Evolutionary conservation across 2,329 filamentous ascomycete genomes (phyloP).

Genomic region (Monilinia laxa): DNA sequence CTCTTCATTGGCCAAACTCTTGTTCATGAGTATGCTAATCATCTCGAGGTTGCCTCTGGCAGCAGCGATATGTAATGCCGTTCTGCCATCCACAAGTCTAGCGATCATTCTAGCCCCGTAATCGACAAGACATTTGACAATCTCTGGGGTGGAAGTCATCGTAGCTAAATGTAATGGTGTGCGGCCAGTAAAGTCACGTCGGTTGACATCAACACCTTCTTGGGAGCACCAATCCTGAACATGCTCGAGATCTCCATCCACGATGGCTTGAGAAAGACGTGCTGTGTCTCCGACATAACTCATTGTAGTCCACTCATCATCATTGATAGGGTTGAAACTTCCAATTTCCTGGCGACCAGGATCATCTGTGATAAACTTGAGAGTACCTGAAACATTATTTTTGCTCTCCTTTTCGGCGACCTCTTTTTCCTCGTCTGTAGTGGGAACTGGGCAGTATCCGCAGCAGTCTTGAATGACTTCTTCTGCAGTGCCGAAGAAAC

Average conservation of each 20-base stretch:
- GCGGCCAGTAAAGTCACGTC: slow-evolving; percentile 74
- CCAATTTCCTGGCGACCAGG: slow-evolving; percentile 74
- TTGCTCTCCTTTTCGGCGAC: slow-evolving; percentile 70
- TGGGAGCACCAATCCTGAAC: slow-evolving; percentile 69
- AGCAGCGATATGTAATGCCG: slow-evolving; percentile 79
- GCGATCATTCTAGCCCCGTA: slow-evolving; percentile 70
- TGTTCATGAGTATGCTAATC: slow-evolving; percentile 68
- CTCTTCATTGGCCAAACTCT: slow-evolving; percentile 72
- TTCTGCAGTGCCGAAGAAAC: slow-evolving; percentile 75
- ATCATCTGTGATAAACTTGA: slow-evolving; percentile 76
- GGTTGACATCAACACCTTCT: slow-evolving; percentile 68
- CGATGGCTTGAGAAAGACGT: slow-evolving; percentile 76
- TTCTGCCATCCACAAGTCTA: slow-evolving; percentile 75
- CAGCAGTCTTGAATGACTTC: slow-evolving; percentile 82
- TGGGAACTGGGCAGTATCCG: slow-evolving; percentile 69
- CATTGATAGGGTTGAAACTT: slow-evolving; percentile 76
- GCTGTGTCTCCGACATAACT: slow-evolving; percentile 81
- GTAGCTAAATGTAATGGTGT: slow-evolving; percentile 77
- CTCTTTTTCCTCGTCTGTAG: slow-evolving; percentile 69
- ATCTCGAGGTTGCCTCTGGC: slow-evolving; percentile 67
- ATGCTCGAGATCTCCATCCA: slow-evolving; percentile 68
- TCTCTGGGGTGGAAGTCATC: slow-evolving; percentile 63
- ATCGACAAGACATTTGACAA: slow-evolving; percentile 71
- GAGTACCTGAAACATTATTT: slow-evolving; percentile 70
- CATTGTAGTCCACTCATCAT: slow-evolving; percentile 88